Percentiles rank a stretch among this genome's conserved stretches.
These are phyloP conservation scores for Arctostaphylos glauca DNA, from an alignment of 148 eudicot genomes.

Conservation along the genomic window DNA sequence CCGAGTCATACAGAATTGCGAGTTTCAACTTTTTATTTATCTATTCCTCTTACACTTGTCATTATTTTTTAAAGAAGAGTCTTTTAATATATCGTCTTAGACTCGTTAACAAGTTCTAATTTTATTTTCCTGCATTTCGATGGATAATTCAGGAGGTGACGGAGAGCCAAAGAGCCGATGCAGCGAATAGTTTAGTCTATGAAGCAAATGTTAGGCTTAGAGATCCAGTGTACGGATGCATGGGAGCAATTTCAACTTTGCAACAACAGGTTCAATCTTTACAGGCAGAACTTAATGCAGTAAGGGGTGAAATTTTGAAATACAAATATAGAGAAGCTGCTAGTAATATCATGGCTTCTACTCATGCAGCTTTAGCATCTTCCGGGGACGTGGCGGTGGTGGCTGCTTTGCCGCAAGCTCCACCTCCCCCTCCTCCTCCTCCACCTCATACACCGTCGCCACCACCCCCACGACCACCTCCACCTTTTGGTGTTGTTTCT, in stretches of 20 bases:
- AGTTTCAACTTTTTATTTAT: too few species aligned
- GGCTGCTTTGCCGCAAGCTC: conserved; percentile 33
- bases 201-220: conserved; percentile 86
- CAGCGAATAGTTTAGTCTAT: conserved; percentile 84
- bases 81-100: neutral
- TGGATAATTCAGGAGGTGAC: conserved; percentile 55
- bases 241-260: conserved; percentile 83
- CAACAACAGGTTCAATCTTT: conserved; percentile 68
- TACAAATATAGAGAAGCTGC: conserved; percentile 73
- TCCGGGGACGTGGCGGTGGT: conserved; percentile 17
- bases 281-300: conserved; percentile 58
- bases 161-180: conserved; percentile 74
- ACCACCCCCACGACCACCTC: conserved; percentile 37
- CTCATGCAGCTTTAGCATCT: conserved; percentile 12
- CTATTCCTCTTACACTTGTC: too few species aligned
- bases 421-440: conserved; percentile 25
- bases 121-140: neutral
- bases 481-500: conserved; percentile 27
- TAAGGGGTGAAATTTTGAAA: conserved; percentile 67
- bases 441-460: conserved; percentile 22
- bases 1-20: neutral
- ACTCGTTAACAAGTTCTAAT: neutral
- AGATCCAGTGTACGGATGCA: conserved; percentile 89
- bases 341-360: conserved; percentile 29
- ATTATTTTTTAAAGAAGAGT: neutral